Evolutionary conservation across 2,329 filamentous ascomycete genomes (phyloP), one percentile per base, ranked within the genome.

Genomic region (Thelonectria discophora): DNA sequence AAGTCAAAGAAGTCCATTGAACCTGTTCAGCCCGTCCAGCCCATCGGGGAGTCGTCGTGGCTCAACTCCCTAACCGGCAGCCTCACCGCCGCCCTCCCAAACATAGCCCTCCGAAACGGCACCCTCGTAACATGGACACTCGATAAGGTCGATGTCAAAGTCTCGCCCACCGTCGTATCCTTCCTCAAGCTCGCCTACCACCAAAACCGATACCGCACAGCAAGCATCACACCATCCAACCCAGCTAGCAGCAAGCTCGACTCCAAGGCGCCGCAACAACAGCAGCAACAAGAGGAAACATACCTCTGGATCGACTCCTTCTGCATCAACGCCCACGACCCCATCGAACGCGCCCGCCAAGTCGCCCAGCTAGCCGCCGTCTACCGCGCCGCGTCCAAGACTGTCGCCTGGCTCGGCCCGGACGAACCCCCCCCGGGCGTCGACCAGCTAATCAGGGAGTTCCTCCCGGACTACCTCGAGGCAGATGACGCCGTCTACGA

Each of bases 111-210:
- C 5, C 27, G 27, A 10, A 34, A 48, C 8, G 13, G 11, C 2
- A 11, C 18, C 0, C 8, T 43, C 10, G 10, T 21, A 32, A 58
- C 21, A 9, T 18, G 53, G 21, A 48, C 21, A 24, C 42, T 34
- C 4, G 20, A 48, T 7, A 48, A 42, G 24, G 43, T 34, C 4
- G 30, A 53, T 7, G 12, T 37, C 27, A 20, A 18, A 15, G 49
- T 58, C 15, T 12, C 40, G 15, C 24, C 40, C 24, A 47, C 40
- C 11, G 43, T 58, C 6, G 11, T 21, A n/a, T 32, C 47, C 21
- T 53, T 53, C 24, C 40, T 58, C 24, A 32, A 30, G 32, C 40
- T 58, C 40, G 42, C 40, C 27, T 58, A 20, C 12, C 48, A 45
- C 13, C 34, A 57, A 15, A 6, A 40, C 4, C 13, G 32, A n/a